A percentile compares a stretch with the other conserved stretches of the same genome.
phyloP scores from a whole-genome alignment of 805 yeast genomes.

The Candida rishiriensis region DNA sequence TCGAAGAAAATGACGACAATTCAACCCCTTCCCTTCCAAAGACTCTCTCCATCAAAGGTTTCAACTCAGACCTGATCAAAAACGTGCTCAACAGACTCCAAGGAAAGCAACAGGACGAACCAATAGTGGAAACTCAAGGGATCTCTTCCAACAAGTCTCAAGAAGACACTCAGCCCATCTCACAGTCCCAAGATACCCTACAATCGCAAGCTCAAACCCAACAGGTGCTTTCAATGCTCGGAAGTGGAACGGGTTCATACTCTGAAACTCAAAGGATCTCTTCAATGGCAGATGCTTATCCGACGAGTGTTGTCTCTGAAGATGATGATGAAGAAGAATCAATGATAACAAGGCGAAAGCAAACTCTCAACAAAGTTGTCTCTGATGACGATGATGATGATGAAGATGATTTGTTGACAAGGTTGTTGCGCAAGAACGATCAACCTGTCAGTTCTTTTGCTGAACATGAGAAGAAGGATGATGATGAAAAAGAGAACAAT shows the following conservation, averaged over 20 bases:
- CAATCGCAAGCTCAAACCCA: slow-evolving; percentile 1
- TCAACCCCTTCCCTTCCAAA: slow-evolving; percentile 3
- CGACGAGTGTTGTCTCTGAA: not conserved
- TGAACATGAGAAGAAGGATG: slow-evolving; percentile 4
- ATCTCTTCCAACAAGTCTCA: slow-evolving; percentile 1
- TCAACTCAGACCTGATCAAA: slow-evolving; percentile 10
- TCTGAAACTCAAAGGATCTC: not conserved
- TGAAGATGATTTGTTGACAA: slow-evolving; percentile 5
- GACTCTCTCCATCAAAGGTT: slow-evolving; percentile 8
- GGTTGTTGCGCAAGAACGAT: not conserved
- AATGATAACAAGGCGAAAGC: not conserved
- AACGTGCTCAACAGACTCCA: slow-evolving; percentile 14
- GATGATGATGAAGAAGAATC: not conserved
- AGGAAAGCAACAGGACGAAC: slow-evolving; percentile 3
- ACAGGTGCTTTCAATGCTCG: not conserved
- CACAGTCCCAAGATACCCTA: not conserved
- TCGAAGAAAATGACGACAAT: not conserved
- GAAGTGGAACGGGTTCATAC: too few species aligned
- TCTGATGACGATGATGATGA: slow-evolving; percentile 3
- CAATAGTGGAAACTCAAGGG: not conserved
- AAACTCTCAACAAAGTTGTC: too few species aligned
- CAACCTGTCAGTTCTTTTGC: too few species aligned
- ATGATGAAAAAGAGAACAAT: slow-evolving; percentile 3
- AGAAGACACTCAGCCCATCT: slow-evolving; percentile 10
- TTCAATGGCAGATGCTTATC: not conserved